Evolutionary conservation across 768 basidiomycete species (phyloP).

Genomic region (Amanita fuliginea): DNA sequence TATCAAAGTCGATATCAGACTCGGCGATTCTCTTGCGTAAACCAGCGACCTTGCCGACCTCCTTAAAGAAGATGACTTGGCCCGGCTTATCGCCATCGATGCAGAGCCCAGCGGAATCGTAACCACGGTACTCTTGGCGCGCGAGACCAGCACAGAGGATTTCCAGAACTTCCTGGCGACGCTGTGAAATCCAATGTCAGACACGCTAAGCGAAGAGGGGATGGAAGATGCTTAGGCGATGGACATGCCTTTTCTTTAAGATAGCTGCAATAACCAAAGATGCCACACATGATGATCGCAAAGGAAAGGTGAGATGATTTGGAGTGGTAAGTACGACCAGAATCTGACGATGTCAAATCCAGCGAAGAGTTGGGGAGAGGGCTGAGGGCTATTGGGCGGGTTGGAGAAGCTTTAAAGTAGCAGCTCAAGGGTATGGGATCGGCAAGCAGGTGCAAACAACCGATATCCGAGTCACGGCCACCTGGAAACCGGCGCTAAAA

Average conservation of each 20-base stretch:
- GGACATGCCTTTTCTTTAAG: slow-evolving; percentile 82
- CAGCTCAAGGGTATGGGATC: background rate
- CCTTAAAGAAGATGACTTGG: slow-evolving; percentile 81
- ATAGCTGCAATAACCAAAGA: slow-evolving; percentile 93
- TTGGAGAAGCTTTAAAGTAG: slow-evolving; percentile 4
- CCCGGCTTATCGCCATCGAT: slow-evolving; percentile 86
- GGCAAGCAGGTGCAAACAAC: slow-evolving; percentile 4
- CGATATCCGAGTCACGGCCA: slow-evolving; percentile 4
- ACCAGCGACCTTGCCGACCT: slow-evolving; percentile 94
- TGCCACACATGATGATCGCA: slow-evolving; percentile 67
- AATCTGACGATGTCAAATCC: background rate
- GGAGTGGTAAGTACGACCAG: background rate
- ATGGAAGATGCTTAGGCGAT: background rate
- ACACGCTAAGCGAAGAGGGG: background rate
- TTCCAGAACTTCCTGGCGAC: slow-evolving; percentile 85
- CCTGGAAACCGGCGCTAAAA: too few relatives aligned
- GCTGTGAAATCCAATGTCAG: slow-evolving; percentile 30
- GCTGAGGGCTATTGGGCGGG: background rate
- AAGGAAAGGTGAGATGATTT: background rate
- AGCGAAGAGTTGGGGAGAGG: background rate
- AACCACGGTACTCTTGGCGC: slow-evolving; percentile 96
- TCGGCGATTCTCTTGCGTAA: slow-evolving; percentile 82
- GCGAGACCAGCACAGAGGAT: slow-evolving; percentile 85
- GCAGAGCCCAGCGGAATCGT: slow-evolving; percentile 87
- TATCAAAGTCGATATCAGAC: slow-evolving; percentile 60